Evolutionary conservation across 2,329 filamentous ascomycete species (phyloP), one percentile per base, ranked within the genome.

Genomic region (Neofusicoccum umdonicola): DNA sequence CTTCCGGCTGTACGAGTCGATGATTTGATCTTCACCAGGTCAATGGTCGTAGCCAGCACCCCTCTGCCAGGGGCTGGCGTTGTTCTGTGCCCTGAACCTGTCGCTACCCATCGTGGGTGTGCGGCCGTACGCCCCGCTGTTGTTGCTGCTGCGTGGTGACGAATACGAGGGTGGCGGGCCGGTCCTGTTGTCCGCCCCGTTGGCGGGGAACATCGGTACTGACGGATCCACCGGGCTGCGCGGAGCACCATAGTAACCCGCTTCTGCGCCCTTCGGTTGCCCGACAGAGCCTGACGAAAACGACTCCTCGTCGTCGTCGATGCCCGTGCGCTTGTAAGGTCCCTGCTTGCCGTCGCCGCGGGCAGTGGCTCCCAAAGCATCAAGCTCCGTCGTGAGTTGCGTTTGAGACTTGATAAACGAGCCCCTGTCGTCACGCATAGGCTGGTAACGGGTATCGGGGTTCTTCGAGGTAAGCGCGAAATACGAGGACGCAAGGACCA

Each of bases 391-490:
- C 4, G 90, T 92, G 15, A 97, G 82, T 73, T 94, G 89, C 4
- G 91, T 91, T 77, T 95, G 91, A 13, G 93, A 97, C 83, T 97
- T 97, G 88, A 97, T 97, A 81, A 98, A 97, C 9, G 93, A 97
- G 60, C 92, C 92, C 71, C 94, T 90, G 78, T 98, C 94, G 73
- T 98, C 94, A 63, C 90, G 90, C 93, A 98, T 97, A 72, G 92
- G 93, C 78, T 97, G 92, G 79, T 98, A 98, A 67, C 93, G 89
- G 47, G 90, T 92, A 75, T 98, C 94, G 22, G 94, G 94, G 80
- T 97, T 96, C 85, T 96, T 96, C 67, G 92, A 91, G 76, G 92
- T 87, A 73, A 97, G 88, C 52, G 92, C 90, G 69, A 94, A 92
- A 78, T 84, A 80, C 3, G 90, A 92, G 8, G 90, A 88, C 70